Evolutionary conservation across 176 grass and related monocot species (phyloP).

Genomic region (Carex littledalei): DNA sequence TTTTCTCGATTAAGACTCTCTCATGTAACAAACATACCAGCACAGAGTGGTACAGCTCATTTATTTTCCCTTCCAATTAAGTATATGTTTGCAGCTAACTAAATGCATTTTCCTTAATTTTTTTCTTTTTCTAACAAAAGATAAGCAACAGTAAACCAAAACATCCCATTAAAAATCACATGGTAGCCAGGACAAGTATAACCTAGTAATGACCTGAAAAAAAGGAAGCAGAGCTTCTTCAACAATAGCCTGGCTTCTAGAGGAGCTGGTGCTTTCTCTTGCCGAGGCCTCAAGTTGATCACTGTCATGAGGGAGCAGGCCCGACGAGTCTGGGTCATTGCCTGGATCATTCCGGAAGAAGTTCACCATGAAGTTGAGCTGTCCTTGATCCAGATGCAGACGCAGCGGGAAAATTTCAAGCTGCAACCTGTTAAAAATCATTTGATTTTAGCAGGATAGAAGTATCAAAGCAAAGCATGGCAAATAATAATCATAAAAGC

Average conservation of each 20-base stretch:
- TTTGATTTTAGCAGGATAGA: constrained; percentile 14
- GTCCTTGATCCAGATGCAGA: constrained; percentile 94
- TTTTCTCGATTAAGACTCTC: background rate
- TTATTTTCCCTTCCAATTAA: background rate
- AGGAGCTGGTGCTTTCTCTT: constrained; percentile 26
- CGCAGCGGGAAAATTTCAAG: constrained; percentile 83
- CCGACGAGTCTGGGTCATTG: constrained; percentile 24
- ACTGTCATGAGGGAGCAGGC: constrained; percentile 31
- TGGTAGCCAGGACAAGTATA: background rate
- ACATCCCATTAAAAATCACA: background rate
- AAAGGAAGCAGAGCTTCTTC: constrained; percentile 95
- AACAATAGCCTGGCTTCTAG: constrained; percentile 41
- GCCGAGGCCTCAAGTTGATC: constrained; percentile 33
- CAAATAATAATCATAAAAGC: constrained; percentile 2
- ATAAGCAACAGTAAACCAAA: background rate
- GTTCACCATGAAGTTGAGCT: constrained; percentile 71
- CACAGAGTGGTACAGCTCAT: background rate
- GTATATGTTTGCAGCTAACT: background rate
- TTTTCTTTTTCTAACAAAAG: background rate
- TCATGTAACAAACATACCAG: constrained; percentile 9
- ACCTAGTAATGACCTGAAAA: constrained; percentile 67
- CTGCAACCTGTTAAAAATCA: constrained; percentile 47
- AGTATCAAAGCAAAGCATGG: background rate
- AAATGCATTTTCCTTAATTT: background rate
- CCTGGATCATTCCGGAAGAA: constrained; percentile 66